Conservation (phyloP, 768 basidiomycete species). For the Botryobasidium botryosum region DNA sequence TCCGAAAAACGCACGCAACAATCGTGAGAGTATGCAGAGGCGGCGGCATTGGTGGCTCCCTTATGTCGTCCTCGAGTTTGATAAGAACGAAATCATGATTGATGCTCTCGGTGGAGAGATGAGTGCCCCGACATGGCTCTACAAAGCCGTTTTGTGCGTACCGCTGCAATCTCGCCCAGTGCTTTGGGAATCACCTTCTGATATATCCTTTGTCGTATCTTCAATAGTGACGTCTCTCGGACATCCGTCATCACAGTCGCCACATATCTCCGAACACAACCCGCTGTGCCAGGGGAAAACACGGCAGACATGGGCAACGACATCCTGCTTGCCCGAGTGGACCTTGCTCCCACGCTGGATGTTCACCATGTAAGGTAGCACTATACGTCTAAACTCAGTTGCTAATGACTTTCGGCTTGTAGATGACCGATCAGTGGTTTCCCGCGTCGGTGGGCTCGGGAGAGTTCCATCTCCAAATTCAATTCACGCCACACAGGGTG, state of each 20-base stretch:
- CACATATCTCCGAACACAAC: constrained; percentile 74
- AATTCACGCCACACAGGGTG: constrained; percentile 72
- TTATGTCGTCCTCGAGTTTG: constrained; percentile 93
- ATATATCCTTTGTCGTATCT: constrained; percentile 2
- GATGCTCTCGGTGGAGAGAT: constrained; percentile 96
- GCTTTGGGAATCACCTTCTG: constrained; percentile 7
- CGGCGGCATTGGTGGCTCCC: constrained; percentile 95
- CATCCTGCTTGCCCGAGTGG: constrained; percentile 80
- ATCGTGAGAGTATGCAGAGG: constrained; percentile 82
- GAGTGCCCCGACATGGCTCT: constrained; percentile 82
- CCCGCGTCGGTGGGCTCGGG: constrained; percentile 67
- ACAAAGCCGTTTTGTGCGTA: constrained; percentile 80
- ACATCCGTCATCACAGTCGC: constrained; percentile 84
- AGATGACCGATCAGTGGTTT: constrained; percentile 78
- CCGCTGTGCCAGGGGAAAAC: constrained; percentile 42
- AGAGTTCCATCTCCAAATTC: constrained; percentile 89
- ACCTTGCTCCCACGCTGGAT: constrained; percentile 72
- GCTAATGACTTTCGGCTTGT: constrained; percentile 1
- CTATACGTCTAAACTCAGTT: neutral
- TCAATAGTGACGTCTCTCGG: constrained; percentile 76
- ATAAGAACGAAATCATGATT: constrained; percentile 92
- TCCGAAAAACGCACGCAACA: constrained; percentile 33
- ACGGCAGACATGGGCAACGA: constrained; percentile 93
- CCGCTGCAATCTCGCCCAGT: neutral
- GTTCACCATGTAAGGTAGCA: constrained; percentile 35